Evolutionary conservation across 768 basidiomycete species (phyloP), one percentile per base, ranked within the genome.

Genomic region (Asterophora lycoperdoides): DNA sequence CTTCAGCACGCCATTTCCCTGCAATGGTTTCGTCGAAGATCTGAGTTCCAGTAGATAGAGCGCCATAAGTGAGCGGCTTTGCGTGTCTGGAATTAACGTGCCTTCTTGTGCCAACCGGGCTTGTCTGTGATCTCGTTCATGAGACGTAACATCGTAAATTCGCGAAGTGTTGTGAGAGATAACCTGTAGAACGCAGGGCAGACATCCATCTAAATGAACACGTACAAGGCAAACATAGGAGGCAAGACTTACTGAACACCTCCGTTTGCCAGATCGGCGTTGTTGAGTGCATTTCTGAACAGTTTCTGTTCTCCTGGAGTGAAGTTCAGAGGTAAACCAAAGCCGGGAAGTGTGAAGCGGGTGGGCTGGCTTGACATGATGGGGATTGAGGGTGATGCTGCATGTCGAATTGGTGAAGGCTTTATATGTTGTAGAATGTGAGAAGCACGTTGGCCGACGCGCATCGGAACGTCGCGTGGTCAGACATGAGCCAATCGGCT

Each of bases 51-150:
- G 13, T 4, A 23, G 7, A 17, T 26, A 8, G 8, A 29, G 29
- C 11, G n/a, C 10, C 7, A 44, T 20, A 13, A 9, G 14, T 34
- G 8, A 9, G 23, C 6, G 23, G 23, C 23, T 3, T 23, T 23
- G 23, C 9, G 30, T 8, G 30, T 32, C 30, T 32, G 30, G 15
- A 14, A 2, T 4, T 26, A 20, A 7, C 34, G 37, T 29, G 41
- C 57, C 43, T 55, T 55, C 33, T 48, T 8, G 32, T 58, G 51
- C 57, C 57, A 58, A 18, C 53, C 26, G 2, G 47, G 49, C 36
- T 55, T 55, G 29, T 58, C 57, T 1, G 57, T 58, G 23, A 58
- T 10, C 23, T 50, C n/a, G 35, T 58, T 53, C 57, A 55, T 58
- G 47, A 58, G 29, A 15, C 47, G 38, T 18, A 58, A 33, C 57